These are phyloP conservation scores for Sonneratia caseolaris DNA, from an alignment of 345 rosid species.

Conservation along the genomic window DNA sequence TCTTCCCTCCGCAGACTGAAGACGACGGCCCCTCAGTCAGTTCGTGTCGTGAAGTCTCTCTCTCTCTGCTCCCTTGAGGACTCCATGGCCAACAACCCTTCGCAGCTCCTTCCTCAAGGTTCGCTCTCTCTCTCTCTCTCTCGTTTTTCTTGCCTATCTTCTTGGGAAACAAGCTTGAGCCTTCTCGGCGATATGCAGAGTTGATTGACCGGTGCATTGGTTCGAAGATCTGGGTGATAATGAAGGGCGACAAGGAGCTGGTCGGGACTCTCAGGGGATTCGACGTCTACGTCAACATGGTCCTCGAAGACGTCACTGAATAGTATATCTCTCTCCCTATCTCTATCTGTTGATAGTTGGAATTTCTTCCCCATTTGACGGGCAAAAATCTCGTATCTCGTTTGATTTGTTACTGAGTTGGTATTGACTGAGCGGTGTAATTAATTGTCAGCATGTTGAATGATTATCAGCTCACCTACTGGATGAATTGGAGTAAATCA, in stretches of 20 bases:
- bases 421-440: neutral
- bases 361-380: neutral
- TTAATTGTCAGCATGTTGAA: neutral
- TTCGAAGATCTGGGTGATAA: conserved; percentile 19
- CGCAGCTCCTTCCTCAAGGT: conserved; percentile 16
- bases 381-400: neutral
- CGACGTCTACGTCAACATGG: conserved; percentile 17
- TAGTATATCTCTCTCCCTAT: conserved; percentile 3
- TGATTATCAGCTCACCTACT: neutral
- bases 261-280: conserved; percentile 17
- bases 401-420: neutral
- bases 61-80: neutral
- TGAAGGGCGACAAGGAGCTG: conserved; percentile 23
- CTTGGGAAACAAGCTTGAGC: neutral
- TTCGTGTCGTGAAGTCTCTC: neutral
- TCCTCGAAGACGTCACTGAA: conserved; percentile 20
- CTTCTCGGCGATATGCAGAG: conserved; percentile 5
- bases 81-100: conserved; percentile 16
- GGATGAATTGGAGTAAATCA: neutral
- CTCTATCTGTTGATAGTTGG: neutral
- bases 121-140: neutral
- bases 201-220: conserved; percentile 19
- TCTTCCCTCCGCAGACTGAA: neutral
- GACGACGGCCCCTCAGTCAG: neutral
- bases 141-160: neutral